phyloP scores from a whole-genome alignment of 2,329 filamentous ascomycete genomes.

The Clarireedia homoeocarpa region DNA sequence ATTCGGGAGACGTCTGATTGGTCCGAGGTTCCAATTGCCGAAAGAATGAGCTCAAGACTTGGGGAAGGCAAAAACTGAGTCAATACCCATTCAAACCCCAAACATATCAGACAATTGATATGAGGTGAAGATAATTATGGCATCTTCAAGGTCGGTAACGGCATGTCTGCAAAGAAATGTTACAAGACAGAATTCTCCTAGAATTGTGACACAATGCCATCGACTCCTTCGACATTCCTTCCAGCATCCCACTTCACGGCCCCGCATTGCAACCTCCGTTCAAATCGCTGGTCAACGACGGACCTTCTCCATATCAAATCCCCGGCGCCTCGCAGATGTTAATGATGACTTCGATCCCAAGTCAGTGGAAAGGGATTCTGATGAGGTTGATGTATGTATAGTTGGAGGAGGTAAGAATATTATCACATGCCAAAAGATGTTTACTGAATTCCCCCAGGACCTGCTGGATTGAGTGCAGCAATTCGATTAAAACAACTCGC shows the following conservation, averaged over 20 bases:
- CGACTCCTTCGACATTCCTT: conserved; percentile 13
- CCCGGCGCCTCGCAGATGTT: conserved; percentile 34
- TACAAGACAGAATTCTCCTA: conserved; percentile 13
- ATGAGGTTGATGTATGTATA: conserved; percentile 94
- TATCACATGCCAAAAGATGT: background rate
- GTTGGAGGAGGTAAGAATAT: conserved; percentile 65
- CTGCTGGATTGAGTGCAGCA: conserved; percentile 83
- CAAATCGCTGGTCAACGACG: conserved; percentile 27
- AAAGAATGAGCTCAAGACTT: conserved; percentile 7
- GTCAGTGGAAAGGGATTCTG: conserved; percentile 74
- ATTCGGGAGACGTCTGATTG: conserved; percentile 11
- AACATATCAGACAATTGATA: conserved; percentile 15
- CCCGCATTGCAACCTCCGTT: conserved; percentile 14
- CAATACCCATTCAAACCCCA: background rate
- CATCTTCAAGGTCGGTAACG: conserved; percentile 23
- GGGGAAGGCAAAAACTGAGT: no score
- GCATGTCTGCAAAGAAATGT: conserved; percentile 23
- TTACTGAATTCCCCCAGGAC: conserved; percentile 43
- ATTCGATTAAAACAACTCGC: conserved; percentile 94
- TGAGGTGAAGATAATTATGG: conserved; percentile 25
- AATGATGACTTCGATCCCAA: conserved; percentile 58
- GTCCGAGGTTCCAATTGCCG: conserved; percentile 8
- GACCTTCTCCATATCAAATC: conserved; percentile 37
- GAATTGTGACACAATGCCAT: conserved; percentile 14
- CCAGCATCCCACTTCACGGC: conserved; percentile 14